A percentile compares a stretch with the other conserved stretches of the same genome.
Conservation (phyloP, 257 asterid species). For the Solanum bulbocastanum region DNA sequence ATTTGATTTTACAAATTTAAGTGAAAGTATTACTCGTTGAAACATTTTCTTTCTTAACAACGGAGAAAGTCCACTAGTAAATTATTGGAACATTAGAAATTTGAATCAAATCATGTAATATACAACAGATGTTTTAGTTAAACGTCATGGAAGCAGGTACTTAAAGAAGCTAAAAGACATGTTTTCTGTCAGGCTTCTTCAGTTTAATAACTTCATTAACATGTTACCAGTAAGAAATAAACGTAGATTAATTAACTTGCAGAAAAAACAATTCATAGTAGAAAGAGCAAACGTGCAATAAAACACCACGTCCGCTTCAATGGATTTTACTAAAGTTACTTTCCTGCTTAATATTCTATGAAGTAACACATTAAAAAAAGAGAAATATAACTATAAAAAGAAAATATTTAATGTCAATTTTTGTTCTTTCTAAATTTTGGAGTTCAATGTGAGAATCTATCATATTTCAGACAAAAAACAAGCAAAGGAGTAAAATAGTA, state of each 20-base stretch:
- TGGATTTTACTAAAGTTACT: not conserved
- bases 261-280: not conserved
- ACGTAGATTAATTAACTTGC: not conserved
- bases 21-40: not conserved
- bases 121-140: not conserved
- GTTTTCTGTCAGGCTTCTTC: not conserved
- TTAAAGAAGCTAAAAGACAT: not conserved
- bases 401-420: not conserved
- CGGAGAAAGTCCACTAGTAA: not conserved
- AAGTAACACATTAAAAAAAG: not conserved
- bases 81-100: not conserved
- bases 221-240: not conserved
- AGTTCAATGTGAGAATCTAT: not conserved
- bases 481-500: not conserved
- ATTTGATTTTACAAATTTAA: not conserved
- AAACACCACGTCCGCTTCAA: not conserved
- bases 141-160: not conserved
- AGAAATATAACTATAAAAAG: not conserved
- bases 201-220: not conserved
- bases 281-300: not conserved
- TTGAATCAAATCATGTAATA: not conserved
- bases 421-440: not conserved
- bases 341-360: not conserved
- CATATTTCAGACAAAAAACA: not conserved
- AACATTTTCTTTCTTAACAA: not conserved